Evolutionary conservation across 345 rosid genomes (phyloP).

Genomic region (Adansonia digitata): DNA sequence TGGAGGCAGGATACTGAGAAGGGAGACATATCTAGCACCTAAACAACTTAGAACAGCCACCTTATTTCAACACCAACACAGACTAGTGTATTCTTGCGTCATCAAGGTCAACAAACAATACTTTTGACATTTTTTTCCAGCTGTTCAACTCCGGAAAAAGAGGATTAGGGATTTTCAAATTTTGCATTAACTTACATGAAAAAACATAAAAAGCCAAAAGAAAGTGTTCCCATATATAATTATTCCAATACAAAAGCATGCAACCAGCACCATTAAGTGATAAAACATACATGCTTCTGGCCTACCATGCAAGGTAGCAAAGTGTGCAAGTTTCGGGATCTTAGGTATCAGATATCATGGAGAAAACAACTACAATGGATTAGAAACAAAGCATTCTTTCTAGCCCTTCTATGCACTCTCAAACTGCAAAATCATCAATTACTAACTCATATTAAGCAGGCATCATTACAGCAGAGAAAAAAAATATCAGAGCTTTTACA

Average conservation of each 20-base stretch:
- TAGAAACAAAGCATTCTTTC: not conserved
- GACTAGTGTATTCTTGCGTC: not conserved
- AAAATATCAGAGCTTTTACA: constrained; percentile 22
- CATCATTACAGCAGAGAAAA: not conserved
- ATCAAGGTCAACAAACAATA: not conserved
- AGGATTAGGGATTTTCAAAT: not conserved
- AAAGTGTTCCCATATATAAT: not conserved
- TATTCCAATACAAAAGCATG: not conserved
- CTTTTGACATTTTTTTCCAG: not conserved
- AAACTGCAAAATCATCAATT: not conserved
- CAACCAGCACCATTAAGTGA: not conserved
- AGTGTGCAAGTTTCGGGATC: not conserved
- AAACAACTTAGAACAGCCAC: not conserved
- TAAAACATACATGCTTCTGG: not conserved
- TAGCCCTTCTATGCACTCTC: not conserved
- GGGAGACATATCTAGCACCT: not conserved
- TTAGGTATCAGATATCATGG: not conserved
- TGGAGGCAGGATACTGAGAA: not conserved
- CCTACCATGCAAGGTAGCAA: not conserved
- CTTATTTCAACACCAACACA: not conserved
- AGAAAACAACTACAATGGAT: not conserved
- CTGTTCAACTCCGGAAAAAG: not conserved
- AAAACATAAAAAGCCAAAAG: not conserved
- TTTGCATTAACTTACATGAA: not conserved
- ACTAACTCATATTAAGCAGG: not conserved